Evolutionary conservation across 1,284 basidiomycete genomes (phyloP).

Genomic region (Cerrena zonata): DNA sequence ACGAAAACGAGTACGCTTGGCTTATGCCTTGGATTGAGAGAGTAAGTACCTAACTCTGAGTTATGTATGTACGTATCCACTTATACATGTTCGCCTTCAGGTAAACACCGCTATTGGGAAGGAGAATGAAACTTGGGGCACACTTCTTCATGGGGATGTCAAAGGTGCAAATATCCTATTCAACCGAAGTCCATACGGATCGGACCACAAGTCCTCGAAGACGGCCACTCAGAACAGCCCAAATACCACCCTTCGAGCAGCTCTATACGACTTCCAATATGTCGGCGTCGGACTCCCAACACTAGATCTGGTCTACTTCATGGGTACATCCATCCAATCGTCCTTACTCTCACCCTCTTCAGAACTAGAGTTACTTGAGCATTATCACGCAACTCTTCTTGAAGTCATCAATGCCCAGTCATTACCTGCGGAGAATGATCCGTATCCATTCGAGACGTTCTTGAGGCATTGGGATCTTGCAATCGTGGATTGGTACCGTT

Average conservation of each 20-base stretch:
- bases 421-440: background rate
- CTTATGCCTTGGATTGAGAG: slow-evolving; percentile 17
- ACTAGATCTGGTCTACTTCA: slow-evolving; percentile 18
- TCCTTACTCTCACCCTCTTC: slow-evolving; percentile 6
- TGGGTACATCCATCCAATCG: slow-evolving; percentile 15
- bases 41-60: slow-evolving; percentile 3
- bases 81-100: slow-evolving; percentile 2
- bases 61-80: background rate
- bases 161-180: slow-evolving; percentile 19
- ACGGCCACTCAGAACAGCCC: background rate
- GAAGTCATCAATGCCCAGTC: background rate
- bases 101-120: slow-evolving; percentile 14
- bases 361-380: slow-evolving; percentile 10
- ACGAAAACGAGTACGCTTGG: slow-evolving; percentile 14
- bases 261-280: slow-evolving; percentile 19
- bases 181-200: slow-evolving; percentile 11
- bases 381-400: slow-evolving; percentile 8
- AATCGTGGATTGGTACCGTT: slow-evolving; percentile 18
- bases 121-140: slow-evolving; percentile 10
- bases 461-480: slow-evolving; percentile 16
- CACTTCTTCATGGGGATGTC: slow-evolving; percentile 17
- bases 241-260: slow-evolving; percentile 10
- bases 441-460: slow-evolving; percentile 12
- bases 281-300: slow-evolving; percentile 15
- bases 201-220: background rate